Base-by-base conservation (phyloP, 1,139 yeast genomes). In the Pneumocystis oryctolagi region DNA sequence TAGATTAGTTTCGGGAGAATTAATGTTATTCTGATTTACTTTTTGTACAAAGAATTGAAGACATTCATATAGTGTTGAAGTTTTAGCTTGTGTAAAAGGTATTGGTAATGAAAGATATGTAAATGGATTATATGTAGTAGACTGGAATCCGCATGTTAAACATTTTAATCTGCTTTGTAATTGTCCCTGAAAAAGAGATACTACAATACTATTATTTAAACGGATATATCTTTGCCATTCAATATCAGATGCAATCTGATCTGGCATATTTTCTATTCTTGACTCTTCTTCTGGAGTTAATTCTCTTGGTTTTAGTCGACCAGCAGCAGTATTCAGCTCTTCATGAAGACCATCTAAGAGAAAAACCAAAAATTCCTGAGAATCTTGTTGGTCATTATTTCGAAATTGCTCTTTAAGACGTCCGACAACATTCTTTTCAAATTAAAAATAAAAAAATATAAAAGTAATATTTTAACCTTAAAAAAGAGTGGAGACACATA, bases 171-270 rank as follows among this genome's bases (percentile, higher is more conserved):
- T 86, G 9, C 96, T 87, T 62, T 89, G 81, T 70, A 87, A 87
- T 74, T 92, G 97, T 0, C 97, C 97, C 73, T 89, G 96, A 71
- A 89, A 88, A 63, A 84, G 81, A 70, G 88, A 95, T 2, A 89
- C 95, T 35, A 92, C 80, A 1, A 87, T 81, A 47, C 97, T 89
- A 69, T 87, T 85, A 72, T 92, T 92, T 35, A 90, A 82, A 65
- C 86, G 86, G 63, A 89, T 77, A 71, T 89, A 89, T 65, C 96
- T 78, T 71, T 89, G 96, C 98, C 98, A 92, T 73, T 92, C 97
- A 62, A 89, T 85, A 0, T 95, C 84, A 0, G 96, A 85, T 0
- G 97, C 97, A 56, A 87, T 78, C 66, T 97, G 79, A 5, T 89
- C 80, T 0, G 95, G 88, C 70, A 89, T 74, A 34, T 25, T 39